Percentiles rank a stretch among this genome's conserved stretches.
Conservation (phyloP, 2,329 filamentous ascomycete species). For the Phialocephala sp. region DNA sequence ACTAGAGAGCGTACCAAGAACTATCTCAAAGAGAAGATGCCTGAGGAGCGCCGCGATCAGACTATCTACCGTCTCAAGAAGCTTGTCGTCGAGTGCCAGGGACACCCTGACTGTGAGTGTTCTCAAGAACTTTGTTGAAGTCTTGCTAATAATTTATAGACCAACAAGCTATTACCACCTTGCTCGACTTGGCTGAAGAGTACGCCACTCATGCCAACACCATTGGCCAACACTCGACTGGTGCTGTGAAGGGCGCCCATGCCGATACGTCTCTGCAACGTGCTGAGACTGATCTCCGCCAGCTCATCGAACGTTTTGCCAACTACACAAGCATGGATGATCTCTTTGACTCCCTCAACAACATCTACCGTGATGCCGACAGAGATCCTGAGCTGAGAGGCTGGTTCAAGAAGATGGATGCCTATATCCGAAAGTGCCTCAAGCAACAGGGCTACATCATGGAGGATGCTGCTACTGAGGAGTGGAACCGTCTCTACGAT, state of each 20-base stretch:
- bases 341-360: conserved; percentile 81
- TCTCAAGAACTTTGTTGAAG: background rate
- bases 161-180: conserved; percentile 85
- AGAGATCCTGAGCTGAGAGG: conserved; percentile 82
- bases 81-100: conserved; percentile 96
- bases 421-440: conserved; percentile 81
- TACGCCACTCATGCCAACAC: conserved; percentile 78
- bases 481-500: conserved; percentile 88
- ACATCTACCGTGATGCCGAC: conserved; percentile 87
- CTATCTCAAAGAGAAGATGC: conserved; percentile 87
- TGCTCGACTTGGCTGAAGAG: conserved; percentile 82
- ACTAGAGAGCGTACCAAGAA: conserved; percentile 64
- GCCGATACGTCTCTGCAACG: conserved; percentile 65
- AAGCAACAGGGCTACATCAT: conserved; percentile 92
- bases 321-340: conserved; percentile 91
- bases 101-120: conserved; percentile 80
- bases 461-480: conserved; percentile 75
- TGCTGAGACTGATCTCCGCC: conserved; percentile 74
- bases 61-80: conserved; percentile 94
- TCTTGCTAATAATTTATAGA: conserved; percentile 51
- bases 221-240: conserved; percentile 66
- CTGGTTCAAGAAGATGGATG: conserved; percentile 85
- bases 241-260: conserved; percentile 75
- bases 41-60: conserved; percentile 90
- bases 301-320: conserved; percentile 89